A percentile compares a stretch with the other conserved stretches of the same genome.
These are phyloP conservation scores for Cydonia oblonga DNA, from an alignment of 331 rosid species.

Conservation along the genomic window DNA sequence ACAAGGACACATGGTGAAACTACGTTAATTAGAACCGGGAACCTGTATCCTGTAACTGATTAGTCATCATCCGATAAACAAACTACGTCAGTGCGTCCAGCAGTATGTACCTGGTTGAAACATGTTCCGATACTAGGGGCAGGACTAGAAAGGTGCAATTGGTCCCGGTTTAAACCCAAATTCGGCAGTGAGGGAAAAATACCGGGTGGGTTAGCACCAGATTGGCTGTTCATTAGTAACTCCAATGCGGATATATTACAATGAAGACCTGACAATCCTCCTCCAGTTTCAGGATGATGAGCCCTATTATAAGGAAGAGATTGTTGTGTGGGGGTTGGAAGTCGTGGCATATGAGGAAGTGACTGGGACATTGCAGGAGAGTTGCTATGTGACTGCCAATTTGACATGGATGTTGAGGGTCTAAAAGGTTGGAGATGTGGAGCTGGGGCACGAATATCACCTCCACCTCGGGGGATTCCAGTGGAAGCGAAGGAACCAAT, in stretches of 20 bases:
- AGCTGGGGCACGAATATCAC: conserved; percentile 47
- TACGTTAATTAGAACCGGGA: too few relatives aligned
- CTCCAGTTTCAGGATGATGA: conserved; percentile 12
- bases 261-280: conserved; percentile 9
- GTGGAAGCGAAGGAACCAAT: conserved; percentile 18
- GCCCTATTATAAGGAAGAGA: conserved; percentile 16
- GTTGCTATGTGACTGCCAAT: conserved; percentile 23
- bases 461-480: conserved; percentile 28
- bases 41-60: conserved; percentile 1
- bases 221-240: conserved; percentile 15
- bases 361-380: conserved; percentile 7
- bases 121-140: conserved; percentile 1
- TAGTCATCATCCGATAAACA: conserved; percentile 79
- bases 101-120: conserved; percentile 17
- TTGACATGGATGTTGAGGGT: conserved; percentile 29
- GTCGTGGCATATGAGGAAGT: conserved; percentile 14
- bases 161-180: background rate
- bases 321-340: conserved; percentile 9
- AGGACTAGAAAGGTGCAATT: conserved; percentile 10
- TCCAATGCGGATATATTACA: conserved; percentile 17
- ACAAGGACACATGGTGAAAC: background rate
- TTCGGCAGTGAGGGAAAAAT: background rate
- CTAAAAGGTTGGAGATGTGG: conserved; percentile 62
- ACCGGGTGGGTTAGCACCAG: conserved; percentile 19
- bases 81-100: conserved; percentile 30